Conservation (phyloP, 148 eudicot species). For the Suaeda aralocaspica region DNA sequence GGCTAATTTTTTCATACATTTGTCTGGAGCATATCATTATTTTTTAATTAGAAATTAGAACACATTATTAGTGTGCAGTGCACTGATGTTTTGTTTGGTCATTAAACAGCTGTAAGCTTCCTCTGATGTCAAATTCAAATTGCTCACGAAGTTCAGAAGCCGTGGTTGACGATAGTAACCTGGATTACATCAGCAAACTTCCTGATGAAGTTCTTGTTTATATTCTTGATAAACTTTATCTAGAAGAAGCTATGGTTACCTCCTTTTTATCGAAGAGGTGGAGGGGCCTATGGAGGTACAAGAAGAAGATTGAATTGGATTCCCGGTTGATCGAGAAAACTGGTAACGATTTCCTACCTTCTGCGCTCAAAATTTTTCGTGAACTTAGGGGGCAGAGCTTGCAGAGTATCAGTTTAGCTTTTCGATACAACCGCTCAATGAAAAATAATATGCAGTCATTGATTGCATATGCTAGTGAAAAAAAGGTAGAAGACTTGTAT, state of each 20-base stretch:
- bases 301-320: constrained; percentile 11
- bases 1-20: background rate
- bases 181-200: background rate
- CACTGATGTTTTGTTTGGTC: constrained; percentile 7
- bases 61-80: background rate
- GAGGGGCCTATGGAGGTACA: constrained; percentile 17
- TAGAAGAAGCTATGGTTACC: constrained; percentile 7
- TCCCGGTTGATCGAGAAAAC: background rate
- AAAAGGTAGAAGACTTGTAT: constrained; percentile 13
- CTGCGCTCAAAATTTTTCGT: background rate
- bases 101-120: background rate
- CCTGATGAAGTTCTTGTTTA: constrained; percentile 4
- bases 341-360: background rate
- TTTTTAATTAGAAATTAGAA: background rate
- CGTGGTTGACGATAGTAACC: background rate
- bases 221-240: constrained; percentile 14
- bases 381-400: background rate
- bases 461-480: constrained; percentile 1
- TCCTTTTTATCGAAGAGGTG: constrained; percentile 16
- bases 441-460: background rate
- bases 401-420: background rate
- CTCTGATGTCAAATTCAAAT: background rate
- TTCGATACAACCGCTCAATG: constrained; percentile 1
- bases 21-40: no score
- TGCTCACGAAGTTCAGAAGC: background rate